Evolutionary conservation across 371 early-diverging fungal genomes (phyloP).

Genomic region (Saksenaea vasiformis): DNA sequence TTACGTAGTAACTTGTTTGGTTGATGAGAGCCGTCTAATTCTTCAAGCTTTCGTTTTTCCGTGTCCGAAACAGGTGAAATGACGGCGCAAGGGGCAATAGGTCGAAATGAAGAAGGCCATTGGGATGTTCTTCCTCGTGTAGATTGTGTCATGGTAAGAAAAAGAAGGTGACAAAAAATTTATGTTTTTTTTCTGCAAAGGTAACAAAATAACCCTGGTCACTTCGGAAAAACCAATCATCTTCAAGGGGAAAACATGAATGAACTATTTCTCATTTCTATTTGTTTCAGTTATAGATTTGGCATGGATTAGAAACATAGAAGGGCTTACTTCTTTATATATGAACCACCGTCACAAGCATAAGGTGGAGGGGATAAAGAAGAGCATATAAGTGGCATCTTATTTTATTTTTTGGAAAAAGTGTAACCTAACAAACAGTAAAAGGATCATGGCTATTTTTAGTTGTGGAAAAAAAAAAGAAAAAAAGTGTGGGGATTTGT

Average conservation of each 20-base stretch:
- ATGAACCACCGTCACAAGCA: too few species aligned
- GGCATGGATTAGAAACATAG: too few species aligned
- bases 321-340: too few species aligned
- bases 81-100: neutral
- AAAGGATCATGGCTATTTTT: neutral
- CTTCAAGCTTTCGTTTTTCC: neutral
- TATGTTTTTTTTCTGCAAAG: neutral
- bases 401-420: neutral
- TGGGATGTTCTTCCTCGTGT: neutral
- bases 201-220: neutral
- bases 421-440: neutral
- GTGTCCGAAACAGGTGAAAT: neutral
- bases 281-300: too few species aligned
- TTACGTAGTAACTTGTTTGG: neutral
- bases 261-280: too few species aligned
- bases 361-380: too few species aligned
- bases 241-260: too few species aligned
- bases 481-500: neutral
- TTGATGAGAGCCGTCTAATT: neutral
- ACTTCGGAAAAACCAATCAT: neutral
- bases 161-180: neutral
- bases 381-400: too few species aligned
- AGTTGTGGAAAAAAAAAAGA: neutral
- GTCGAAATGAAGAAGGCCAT: slow-evolving; percentile 2
- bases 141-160: neutral